Conservation (phyloP, 2,329 filamentous ascomycete species). For the Polytolypa hystricis region DNA sequence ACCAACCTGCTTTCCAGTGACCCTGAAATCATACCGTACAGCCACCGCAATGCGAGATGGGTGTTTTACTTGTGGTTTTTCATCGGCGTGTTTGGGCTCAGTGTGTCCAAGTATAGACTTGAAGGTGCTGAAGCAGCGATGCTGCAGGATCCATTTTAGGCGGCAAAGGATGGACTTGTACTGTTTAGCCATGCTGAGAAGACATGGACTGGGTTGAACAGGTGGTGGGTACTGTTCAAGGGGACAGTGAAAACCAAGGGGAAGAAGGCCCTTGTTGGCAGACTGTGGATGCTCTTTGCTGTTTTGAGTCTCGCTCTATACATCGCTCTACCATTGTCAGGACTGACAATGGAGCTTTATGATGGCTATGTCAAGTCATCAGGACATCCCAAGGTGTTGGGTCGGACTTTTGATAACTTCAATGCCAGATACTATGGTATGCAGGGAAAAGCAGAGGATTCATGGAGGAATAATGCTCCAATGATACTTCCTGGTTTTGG, state of each 20-base stretch:
- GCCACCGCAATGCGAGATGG: constrained; percentile 1
- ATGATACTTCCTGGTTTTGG: constrained; percentile 2
- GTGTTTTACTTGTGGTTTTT: constrained; percentile 8
- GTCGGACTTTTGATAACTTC: neutral
- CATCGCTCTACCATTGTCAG: constrained; percentile 4
- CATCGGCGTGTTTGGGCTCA: constrained; percentile 7
- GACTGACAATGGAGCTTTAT: constrained; percentile 4
- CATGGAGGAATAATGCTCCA: neutral
- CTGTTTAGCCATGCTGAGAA: constrained; percentile 3
- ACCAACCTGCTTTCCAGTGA: too few relatives aligned
- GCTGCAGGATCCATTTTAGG: constrained; percentile 4
- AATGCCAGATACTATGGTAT: neutral
- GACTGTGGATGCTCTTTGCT: neutral
- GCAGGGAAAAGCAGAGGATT: neutral
- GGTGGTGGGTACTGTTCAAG: neutral
- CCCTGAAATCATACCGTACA: constrained; percentile 1
- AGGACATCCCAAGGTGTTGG: neutral
- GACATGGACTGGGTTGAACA: neutral
- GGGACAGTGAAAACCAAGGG: neutral
- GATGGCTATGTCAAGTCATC: constrained; percentile 5
- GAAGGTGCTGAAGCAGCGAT: constrained; percentile 6
- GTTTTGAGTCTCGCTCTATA: neutral
- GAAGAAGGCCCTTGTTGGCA: neutral
- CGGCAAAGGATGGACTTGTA: neutral
- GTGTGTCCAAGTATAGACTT: constrained; percentile 4